Percentiles rank a stretch among this genome's conserved stretches.
Evolutionary conservation across 306 rosid genomes (phyloP).

Genomic region (Quercus cerris): DNA sequence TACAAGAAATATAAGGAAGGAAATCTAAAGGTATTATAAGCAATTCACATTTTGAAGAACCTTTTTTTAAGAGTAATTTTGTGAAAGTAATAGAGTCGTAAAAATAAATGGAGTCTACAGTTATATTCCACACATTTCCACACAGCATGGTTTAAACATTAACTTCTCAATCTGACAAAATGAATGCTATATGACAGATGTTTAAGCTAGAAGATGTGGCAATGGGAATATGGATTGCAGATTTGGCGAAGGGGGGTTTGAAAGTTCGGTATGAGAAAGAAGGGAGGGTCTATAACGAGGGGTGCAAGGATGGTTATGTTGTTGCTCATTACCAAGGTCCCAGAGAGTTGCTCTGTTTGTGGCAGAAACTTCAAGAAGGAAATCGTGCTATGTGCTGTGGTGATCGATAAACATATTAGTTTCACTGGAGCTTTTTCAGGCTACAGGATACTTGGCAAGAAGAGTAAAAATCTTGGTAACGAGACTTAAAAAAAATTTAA

Average conservation of each 20-base stretch:
- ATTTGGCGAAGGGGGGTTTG: slow-evolving; percentile 68
- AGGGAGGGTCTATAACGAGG: slow-evolving; percentile 53
- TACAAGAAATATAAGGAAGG: slow-evolving; percentile 56
- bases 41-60: not conserved
- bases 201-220: slow-evolving; percentile 99
- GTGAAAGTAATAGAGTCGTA: not conserved
- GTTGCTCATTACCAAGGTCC: slow-evolving; percentile 99
- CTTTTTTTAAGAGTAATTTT: not conserved
- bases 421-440: not conserved
- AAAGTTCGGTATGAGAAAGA: slow-evolving; percentile 71
- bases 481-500: not conserved
- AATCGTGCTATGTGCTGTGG: slow-evolving; percentile 76
- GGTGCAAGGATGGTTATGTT: slow-evolving; percentile 86
- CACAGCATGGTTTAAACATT: not conserved
- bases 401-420: slow-evolving; percentile 22
- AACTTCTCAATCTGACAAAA: slow-evolving; percentile 13
- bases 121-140: not conserved
- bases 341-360: slow-evolving; percentile 89
- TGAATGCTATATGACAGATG: slow-evolving; percentile 60
- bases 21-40: slow-evolving; percentile 64
- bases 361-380: slow-evolving; percentile 84
- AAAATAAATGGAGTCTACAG: not conserved
- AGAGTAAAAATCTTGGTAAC: not conserved
- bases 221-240: slow-evolving; percentile 98
- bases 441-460: not conserved